Evolutionary conservation across 331 rosid species (phyloP).

Genomic region (Pyrus hybrid): DNA sequence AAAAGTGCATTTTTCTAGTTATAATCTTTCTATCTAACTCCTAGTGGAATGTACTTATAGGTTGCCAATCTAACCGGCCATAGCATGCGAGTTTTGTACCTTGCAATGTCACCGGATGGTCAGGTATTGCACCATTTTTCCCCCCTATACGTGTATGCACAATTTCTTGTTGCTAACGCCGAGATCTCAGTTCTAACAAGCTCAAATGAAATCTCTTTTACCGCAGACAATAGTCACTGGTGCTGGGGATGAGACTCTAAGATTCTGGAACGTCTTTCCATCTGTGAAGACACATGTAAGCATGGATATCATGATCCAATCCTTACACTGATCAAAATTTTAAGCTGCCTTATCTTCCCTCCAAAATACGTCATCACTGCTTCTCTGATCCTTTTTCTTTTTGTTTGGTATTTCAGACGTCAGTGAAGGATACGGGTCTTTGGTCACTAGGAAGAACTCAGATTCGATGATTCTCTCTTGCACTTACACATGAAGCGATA

Average conservation of each 20-base stretch:
- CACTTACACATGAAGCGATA: not conserved
- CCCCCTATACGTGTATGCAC: not conserved
- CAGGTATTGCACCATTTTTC: conserved; percentile 37
- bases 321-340: not conserved
- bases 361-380: not conserved
- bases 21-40: not conserved
- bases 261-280: conserved; percentile 93
- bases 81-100: conserved; percentile 90
- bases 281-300: conserved; percentile 80
- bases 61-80: conserved; percentile 96
- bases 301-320: not conserved
- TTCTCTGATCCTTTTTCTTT: not conserved
- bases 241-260: conserved; percentile 93
- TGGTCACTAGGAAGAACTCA: conserved; percentile 90
- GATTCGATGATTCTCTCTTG: conserved; percentile 46
- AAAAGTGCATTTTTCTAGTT: not conserved
- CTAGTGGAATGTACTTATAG: conserved; percentile 23
- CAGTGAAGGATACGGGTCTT: conserved; percentile 80
- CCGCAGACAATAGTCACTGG: conserved; percentile 94
- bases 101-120: conserved; percentile 97
- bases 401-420: conserved; percentile 40
- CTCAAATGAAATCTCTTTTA: not conserved
- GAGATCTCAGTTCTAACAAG: not conserved
- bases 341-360: not conserved
- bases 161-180: not conserved